Conservation (phyloP, 805 yeast species). For the Clavispora carvajalis region DNA sequence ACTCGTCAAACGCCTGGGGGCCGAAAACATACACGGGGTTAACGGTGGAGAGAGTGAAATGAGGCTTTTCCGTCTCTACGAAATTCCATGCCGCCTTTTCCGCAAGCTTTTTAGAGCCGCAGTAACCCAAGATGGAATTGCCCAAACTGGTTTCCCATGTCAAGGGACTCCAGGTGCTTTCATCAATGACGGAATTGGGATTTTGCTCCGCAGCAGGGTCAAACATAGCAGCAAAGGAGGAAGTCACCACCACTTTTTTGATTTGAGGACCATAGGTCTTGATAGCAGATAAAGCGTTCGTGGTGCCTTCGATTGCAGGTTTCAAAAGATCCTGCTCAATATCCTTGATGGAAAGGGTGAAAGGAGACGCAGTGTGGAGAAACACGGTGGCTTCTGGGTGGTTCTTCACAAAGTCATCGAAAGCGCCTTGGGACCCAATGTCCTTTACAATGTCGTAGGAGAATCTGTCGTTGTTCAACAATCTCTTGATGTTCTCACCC, state of each 20-base stretch:
- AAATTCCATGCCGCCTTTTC: conserved; percentile 44
- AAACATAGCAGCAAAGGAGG: conserved; percentile 13
- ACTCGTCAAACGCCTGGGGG: conserved; percentile 42
- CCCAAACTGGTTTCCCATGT: conserved; percentile 40
- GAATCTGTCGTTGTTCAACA: conserved; percentile 30
- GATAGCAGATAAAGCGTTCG: conserved; percentile 9
- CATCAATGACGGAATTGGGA: conserved; percentile 2
- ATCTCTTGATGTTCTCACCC: conserved; percentile 16
- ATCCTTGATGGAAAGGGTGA: conserved; percentile 38
- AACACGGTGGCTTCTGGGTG: conserved; percentile 50
- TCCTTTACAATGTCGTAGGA: conserved; percentile 45
- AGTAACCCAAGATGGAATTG: conserved; percentile 3
- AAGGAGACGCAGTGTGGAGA: conserved; percentile 62
- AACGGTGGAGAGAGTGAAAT: conserved; percentile 36
- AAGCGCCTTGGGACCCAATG: conserved; percentile 40
- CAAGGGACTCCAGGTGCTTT: conserved; percentile 44
- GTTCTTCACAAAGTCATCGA: conserved; percentile 39
- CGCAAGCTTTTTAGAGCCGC: conserved; percentile 5
- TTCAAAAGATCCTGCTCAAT: conserved; percentile 46
- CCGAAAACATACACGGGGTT: conserved; percentile 46
- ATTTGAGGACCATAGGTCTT: conserved; percentile 8
- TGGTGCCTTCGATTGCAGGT: conserved; percentile 44
- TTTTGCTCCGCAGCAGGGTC: conserved; percentile 3
- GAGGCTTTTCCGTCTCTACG: conserved; percentile 29
- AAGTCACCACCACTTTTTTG: conserved; percentile 8